Evolutionary conservation across 345 rosid genomes (phyloP), one percentile per base, ranked within the genome.

Genomic region (Corchorus olitorius): DNA sequence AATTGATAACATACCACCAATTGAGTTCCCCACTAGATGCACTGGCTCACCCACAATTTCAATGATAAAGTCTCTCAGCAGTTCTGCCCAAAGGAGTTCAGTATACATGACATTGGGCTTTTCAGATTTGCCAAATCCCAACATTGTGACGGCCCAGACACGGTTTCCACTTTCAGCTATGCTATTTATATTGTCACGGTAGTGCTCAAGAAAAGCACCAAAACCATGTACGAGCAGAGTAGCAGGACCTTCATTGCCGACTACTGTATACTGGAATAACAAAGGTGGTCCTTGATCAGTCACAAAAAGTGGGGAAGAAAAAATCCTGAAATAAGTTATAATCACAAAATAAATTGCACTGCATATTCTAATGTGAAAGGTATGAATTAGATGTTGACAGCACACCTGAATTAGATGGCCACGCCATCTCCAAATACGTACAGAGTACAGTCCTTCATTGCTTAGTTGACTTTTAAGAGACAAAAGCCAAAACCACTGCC

Each of bases 111-210:
- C 75, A 81, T 89, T 92, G 52, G 98, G 97, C 85, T 94, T 94
- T 69, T 94, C 97, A 74, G 98, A 94, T 84, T 86, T 90, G 80
- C 98, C 97, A 85, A 94, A 94, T 49, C 98, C 97, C 72, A 94
- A 70, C 67, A 88, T 43, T 59, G 93, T 91, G 75, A 94, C 77
- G 63, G 94, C 94, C 97, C 97, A 94, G 27, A 91, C 88, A 53
- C 86, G 82, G 69, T 90, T 88, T 78, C 88, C 88, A 27, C 80
- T 74, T 58, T 87, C 81, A 59, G 91, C 88, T 59, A 94, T 81
- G 63, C 59, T 81, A 67, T 41, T 63, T 71, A 92, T 80, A 63
- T 94, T 92, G 79, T 92, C 93, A 1, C 97, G 93, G 76, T 87
- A 94, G 74, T 94, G 97, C 86, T 92, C 97, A 72, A 90, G 76